Percentiles rank a stretch among this genome's conserved stretches.
These are phyloP conservation scores for Hypoxylon sp. DNA, from an alignment of 2,329 filamentous ascomycete genomes.

Conservation along the genomic window DNA sequence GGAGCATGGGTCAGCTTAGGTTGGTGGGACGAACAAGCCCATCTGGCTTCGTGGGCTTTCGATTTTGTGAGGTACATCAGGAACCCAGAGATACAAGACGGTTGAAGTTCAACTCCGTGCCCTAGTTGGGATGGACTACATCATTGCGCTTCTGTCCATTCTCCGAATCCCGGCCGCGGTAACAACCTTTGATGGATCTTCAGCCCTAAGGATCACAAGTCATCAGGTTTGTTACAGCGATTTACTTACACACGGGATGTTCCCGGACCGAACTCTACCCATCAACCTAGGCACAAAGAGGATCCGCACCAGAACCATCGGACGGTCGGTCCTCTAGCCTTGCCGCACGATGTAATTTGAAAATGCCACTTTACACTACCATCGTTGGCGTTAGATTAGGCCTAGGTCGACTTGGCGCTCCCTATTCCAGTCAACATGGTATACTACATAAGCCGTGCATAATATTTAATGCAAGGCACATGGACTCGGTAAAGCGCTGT, in stretches of 20 bases:
- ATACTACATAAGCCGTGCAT: background rate
- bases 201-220: conserved; percentile 24
- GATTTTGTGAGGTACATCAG: conserved; percentile 16
- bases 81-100: conserved; percentile 24
- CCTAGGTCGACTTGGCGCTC: conserved; percentile 18
- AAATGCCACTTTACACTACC: conserved; percentile 15
- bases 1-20: conserved; percentile 18
- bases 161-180: conserved; percentile 35
- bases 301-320: conserved; percentile 20
- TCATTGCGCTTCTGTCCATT: conserved; percentile 11
- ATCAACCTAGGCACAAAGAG: conserved; percentile 9
- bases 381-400: conserved; percentile 18
- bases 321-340: conserved; percentile 18
- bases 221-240: conserved; percentile 8
- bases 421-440: conserved; percentile 5
- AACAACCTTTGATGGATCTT: conserved; percentile 13
- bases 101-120: conserved; percentile 13
- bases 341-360: conserved; percentile 29
- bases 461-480: conserved; percentile 2
- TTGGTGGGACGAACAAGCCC: conserved; percentile 20
- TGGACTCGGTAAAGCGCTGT: background rate
- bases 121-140: conserved; percentile 15
- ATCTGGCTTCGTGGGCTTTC: conserved; percentile 12
- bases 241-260: conserved; percentile 7
- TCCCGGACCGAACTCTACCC: conserved; percentile 12